These are phyloP conservation scores for Acanthamoeba sp. DNA, from an alignment of 208 protist species.

Conservation along the genomic window DNA sequence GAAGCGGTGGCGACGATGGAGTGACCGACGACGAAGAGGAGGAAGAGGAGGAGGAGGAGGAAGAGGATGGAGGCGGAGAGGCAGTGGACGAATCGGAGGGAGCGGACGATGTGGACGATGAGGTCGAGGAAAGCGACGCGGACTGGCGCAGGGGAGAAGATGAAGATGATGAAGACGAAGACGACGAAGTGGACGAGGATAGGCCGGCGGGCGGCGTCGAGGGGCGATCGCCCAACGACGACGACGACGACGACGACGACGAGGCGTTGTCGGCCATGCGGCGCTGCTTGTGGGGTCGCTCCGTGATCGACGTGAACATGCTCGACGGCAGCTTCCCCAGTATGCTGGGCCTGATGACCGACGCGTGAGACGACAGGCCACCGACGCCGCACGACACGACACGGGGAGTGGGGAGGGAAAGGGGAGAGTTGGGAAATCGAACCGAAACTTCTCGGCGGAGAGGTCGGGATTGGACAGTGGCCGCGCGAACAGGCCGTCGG, in stretches of 20 bases:
- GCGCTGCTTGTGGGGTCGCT: conserved; percentile 20
- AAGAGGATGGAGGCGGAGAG: neutral
- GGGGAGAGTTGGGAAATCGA: too few relatives aligned
- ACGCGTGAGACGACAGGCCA: too few relatives aligned
- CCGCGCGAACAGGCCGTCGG: neutral
- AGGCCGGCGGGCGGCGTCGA: neutral
- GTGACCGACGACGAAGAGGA: neutral
- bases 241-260: neutral
- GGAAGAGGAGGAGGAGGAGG: neutral
- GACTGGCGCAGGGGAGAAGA: neutral
- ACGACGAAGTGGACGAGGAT: neutral
- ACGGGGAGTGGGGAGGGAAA: too few relatives aligned
- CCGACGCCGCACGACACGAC: too few relatives aligned
- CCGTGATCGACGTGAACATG: conserved; percentile 11
- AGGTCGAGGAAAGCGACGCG: neutral
- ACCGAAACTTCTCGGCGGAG: neutral
- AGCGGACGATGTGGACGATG: too few relatives aligned
- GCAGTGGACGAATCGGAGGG: neutral
- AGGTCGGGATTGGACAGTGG: conserved; percentile 1
- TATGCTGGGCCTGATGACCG: conserved; percentile 1
- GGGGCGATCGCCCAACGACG: neutral
- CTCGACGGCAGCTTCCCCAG: neutral
- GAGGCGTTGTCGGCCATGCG: neutral
- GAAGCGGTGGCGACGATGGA: neutral
- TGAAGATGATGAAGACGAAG: neutral